Base-by-base conservation (phyloP, 2,329 filamentous ascomycete genomes). In the Falciphora oryzae region DNA sequence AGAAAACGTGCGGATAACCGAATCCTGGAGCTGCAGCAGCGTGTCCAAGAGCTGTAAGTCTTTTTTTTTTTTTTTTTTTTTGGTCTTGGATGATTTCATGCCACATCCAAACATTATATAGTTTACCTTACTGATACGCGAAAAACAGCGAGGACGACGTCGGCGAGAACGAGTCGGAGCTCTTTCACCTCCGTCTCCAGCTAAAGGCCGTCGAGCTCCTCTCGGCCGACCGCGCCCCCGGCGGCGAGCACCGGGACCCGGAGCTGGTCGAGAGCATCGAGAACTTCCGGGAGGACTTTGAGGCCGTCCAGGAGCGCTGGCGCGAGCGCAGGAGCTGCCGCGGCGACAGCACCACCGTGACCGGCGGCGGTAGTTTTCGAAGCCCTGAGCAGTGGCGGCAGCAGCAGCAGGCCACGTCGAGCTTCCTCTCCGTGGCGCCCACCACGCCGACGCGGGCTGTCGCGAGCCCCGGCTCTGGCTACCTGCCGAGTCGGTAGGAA, bases 131-230 rank as follows among this genome's bases (percentile, higher is more conserved):
- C n/a, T n/a, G n/a, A n/a, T n/a, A n/a, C n/a, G n/a, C n/a, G n/a
- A n/a, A 44, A 11, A 64, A 66, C 66, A 87, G 81, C 69, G 85
- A 85, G 71, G 77, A 82, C 53, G 83, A 87, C 68, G 78, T 84
- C 29, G 77, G 81, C 61, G 79, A 83, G 69, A 82, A 83, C 70
- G 83, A 87, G 67, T 82, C 85, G 57, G 85, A 89, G 71, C 79
- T 89, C 32, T 80, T 83, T 59, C 85, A 85, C 71, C 79, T 87
- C 57, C 83, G 85, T 65, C 84, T 90, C 66, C 83, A 85, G 71
- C 79, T 88, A 67, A 85, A 86, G 68, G 85, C 83, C 28, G 81
- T 89, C 68, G 85, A 89, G 76, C 81, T 86, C 25, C 83, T 86
- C 68, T 81, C 50, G 22, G 35, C 60, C 35, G 38, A 50, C 6